Evolutionary conservation across 345 rosid genomes (phyloP).

Genomic region (Eucalyptus cloeziana): DNA sequence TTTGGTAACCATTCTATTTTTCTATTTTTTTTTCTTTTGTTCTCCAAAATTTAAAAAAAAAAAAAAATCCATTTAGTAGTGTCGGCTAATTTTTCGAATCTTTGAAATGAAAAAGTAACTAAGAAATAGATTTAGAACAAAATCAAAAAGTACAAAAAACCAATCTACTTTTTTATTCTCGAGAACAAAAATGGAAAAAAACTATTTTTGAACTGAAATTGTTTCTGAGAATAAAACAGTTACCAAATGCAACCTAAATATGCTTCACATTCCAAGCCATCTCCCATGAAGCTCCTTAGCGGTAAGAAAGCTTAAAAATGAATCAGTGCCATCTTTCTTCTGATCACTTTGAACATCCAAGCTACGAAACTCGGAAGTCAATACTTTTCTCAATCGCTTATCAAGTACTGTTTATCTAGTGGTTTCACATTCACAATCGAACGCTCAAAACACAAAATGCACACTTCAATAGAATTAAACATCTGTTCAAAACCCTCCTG

Average conservation of each 20-base stretch:
- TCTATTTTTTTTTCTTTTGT: too few relatives aligned
- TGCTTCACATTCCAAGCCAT: neutral
- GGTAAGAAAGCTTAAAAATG: neutral
- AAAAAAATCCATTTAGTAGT: rapidly evolving
- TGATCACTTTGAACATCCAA: neutral
- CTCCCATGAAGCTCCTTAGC: neutral
- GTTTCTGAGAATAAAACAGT: rapidly evolving
- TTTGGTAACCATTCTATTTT: too few relatives aligned
- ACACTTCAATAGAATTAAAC: neutral
- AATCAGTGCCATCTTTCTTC: neutral
- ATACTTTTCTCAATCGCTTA: neutral
- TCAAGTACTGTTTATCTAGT: neutral
- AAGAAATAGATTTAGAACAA: too few relatives aligned
- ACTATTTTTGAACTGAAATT: too few relatives aligned
- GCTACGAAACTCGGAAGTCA: neutral
- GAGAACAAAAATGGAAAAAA: rapidly evolving
- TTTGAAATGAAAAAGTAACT: rapidly evolving
- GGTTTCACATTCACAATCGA: neutral
- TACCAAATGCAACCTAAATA: neutral
- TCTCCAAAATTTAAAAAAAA: rapidly evolving
- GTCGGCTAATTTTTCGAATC: rapidly evolving
- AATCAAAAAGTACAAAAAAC: too few relatives aligned
- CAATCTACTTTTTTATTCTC: too few relatives aligned
- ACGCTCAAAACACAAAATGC: neutral
- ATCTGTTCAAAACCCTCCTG: neutral